Base-by-base conservation (phyloP, 2,329 filamentous ascomycete species). In the Leptodontidium sp. region DNA sequence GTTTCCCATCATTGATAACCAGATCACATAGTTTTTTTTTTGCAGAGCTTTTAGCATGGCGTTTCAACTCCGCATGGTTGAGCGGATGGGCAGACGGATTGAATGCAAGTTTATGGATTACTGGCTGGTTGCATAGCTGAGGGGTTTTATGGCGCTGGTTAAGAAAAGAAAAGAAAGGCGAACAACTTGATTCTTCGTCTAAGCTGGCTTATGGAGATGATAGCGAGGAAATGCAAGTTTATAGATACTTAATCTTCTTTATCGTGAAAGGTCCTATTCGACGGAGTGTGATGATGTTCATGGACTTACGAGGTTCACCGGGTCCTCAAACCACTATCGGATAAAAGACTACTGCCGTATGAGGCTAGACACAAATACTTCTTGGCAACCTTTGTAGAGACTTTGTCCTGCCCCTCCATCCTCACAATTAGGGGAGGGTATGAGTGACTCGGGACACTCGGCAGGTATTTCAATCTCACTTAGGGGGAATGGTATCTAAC, bases 21-120 rank as follows among this genome's bases (percentile, higher is more conserved):
- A 5, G 26, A n/a, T 24, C 38, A 43, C 24, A 61, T 50, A 32
- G 47, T 67, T 58, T 50, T 45, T 67, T 58, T 50, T 47, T 65
- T 47, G 58, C 47, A 47, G 15, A 53, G 43, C 55, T 32, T 58
- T 68, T 68, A 68, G 66, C 66, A 68, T 61, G 66, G 66, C 66
- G 66, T 68, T 68, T 49, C 35, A n/a, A n/a, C 32, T 12, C 35
- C 38, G 38, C 21, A 26, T 43, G 38, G 21, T 59, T 29, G 49
- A 52, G 49, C 38, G 57, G 57, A 40, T 55, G 26, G 52, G 43
- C 4, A 26, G 59, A 45, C 32, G 11, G 58, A 45, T 43, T 59
- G 29, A 24, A 7, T 38, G 21, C 40, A 43, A 49, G 58, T 29
- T 62, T 45, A 59, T 40, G 12, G 35, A 7, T 40, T 24, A 29